These are phyloP conservation scores for Babesia ovata DNA, from an alignment of 169 alveolate species.

Conservation along the genomic window DNA sequence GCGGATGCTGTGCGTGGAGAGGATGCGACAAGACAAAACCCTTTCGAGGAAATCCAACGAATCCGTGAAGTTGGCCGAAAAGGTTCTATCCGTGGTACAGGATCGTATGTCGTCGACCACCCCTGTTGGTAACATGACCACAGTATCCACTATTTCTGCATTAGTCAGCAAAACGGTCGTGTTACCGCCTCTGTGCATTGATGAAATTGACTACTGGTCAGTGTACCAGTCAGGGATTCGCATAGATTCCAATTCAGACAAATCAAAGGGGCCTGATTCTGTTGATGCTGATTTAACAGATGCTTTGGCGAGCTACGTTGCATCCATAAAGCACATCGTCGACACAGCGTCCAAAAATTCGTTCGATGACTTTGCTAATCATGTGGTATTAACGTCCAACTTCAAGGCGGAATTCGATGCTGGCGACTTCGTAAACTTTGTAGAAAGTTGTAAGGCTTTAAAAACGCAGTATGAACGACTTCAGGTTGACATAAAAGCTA, in stretches of 20 bases:
- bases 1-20: conserved; percentile 17
- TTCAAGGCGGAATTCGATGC: conserved; percentile 5
- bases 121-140: conserved; percentile 18
- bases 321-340: conserved; percentile 2
- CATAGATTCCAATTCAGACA: background rate
- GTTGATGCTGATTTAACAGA: background rate
- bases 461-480: conserved; percentile 10
- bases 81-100: conserved; percentile 2
- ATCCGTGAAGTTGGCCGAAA: background rate
- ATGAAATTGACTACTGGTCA: conserved; percentile 9
- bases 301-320: conserved; percentile 4
- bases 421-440: conserved; percentile 1
- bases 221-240: background rate
- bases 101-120: background rate
- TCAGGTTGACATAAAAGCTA: conserved; percentile 5
- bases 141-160: background rate
- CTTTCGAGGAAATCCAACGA: background rate
- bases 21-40: background rate
- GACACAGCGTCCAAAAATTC: conserved; percentile 3
- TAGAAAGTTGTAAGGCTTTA: conserved; percentile 14
- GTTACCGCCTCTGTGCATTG: conserved; percentile 10
- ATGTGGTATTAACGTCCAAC: background rate
- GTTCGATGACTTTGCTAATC: conserved; percentile 21
- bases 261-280: background rate
- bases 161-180: background rate